A percentile compares a stretch with the other conserved stretches of the same genome.
Conservation (phyloP, 768 basidiomycete species). For the Mrakia gelida region DNA sequence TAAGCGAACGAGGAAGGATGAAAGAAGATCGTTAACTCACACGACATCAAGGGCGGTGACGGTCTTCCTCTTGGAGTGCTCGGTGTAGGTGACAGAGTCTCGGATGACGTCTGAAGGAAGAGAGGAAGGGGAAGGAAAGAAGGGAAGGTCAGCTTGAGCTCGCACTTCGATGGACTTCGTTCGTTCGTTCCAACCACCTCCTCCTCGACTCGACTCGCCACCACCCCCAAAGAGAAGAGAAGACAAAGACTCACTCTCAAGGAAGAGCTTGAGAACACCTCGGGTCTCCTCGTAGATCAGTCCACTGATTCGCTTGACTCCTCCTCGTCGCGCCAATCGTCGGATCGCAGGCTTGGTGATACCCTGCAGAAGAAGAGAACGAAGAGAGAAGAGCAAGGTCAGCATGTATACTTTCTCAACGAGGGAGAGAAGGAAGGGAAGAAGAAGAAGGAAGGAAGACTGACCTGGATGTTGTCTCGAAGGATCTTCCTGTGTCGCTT, state of each 20-base stretch:
- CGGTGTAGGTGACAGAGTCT: constrained; percentile 96
- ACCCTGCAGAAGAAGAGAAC: constrained; percentile 44
- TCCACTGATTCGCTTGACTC: constrained; percentile 83
- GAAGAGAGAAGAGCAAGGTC: too few species aligned
- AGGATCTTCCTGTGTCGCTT: constrained; percentile 75
- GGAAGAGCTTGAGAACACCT: constrained; percentile 91
- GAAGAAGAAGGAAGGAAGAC: too few species aligned
- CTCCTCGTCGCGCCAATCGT: constrained; percentile 91
- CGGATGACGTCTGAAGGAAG: constrained; percentile 68
- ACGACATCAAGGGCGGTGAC: constrained; percentile 90
- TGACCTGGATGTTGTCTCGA: constrained; percentile 41
- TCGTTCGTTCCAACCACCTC: background rate
- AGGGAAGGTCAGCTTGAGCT: constrained; percentile 1
- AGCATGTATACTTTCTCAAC: background rate
- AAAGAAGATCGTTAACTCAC: too few species aligned
- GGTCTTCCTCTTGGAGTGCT: constrained; percentile 90
- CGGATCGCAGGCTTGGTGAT: constrained; percentile 88
- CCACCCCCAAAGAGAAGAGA: too few species aligned
- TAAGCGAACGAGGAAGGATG: too few species aligned
- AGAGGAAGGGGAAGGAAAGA: background rate
- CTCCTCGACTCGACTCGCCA: too few species aligned
- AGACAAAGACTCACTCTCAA: constrained; percentile 53
- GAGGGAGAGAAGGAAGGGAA: too few species aligned
- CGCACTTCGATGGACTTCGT: too few species aligned
- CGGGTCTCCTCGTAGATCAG: constrained; percentile 93